Percentiles rank a stretch among this genome's conserved stretches.
These are phyloP conservation scores for Blepharisma stoltei DNA, from an alignment of 73 alveolate genomes.

Conservation along the genomic window DNA sequence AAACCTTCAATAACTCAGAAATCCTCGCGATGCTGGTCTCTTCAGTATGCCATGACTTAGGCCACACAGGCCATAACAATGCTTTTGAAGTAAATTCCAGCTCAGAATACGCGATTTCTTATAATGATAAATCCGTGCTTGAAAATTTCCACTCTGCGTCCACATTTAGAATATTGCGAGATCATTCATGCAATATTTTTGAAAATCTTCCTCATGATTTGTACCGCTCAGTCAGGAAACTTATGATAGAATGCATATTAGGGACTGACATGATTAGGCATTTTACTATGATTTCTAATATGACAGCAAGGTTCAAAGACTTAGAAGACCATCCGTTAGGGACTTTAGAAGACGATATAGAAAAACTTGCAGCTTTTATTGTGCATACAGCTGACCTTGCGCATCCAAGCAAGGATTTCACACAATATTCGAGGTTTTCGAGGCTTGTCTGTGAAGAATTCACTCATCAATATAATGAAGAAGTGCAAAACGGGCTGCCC, in stretches of 20 bases:
- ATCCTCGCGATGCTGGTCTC: neutral
- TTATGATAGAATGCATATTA: constrained; percentile 59
- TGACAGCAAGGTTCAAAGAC: too few relatives aligned
- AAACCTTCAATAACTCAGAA: too few relatives aligned
- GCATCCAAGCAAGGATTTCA: too few relatives aligned
- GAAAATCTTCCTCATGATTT: constrained; percentile 50
- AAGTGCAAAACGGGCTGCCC: too few relatives aligned
- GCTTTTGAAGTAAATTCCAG: constrained; percentile 60
- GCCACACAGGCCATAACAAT: constrained; percentile 75
- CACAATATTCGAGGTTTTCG: too few relatives aligned
- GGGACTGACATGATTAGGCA: constrained; percentile 47
- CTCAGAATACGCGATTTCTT: constrained; percentile 67
- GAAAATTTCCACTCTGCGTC: constrained; percentile 85
- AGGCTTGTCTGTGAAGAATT: too few relatives aligned
- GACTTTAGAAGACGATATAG: too few relatives aligned
- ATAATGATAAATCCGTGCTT: constrained; percentile 82
- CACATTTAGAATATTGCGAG: constrained; percentile 64
- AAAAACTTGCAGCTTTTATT: too few relatives aligned
- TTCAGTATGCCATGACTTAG: constrained; percentile 67
- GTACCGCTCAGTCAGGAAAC: constrained; percentile 50
- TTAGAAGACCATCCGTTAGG: too few relatives aligned
- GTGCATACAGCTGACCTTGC: too few relatives aligned
- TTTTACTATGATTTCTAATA: constrained; percentile 14
- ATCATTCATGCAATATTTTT: constrained; percentile 31
- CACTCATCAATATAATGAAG: too few relatives aligned